Evolutionary conservation across 2,329 filamentous ascomycete genomes (phyloP).

Genomic region (Trichoderma hamatum): DNA sequence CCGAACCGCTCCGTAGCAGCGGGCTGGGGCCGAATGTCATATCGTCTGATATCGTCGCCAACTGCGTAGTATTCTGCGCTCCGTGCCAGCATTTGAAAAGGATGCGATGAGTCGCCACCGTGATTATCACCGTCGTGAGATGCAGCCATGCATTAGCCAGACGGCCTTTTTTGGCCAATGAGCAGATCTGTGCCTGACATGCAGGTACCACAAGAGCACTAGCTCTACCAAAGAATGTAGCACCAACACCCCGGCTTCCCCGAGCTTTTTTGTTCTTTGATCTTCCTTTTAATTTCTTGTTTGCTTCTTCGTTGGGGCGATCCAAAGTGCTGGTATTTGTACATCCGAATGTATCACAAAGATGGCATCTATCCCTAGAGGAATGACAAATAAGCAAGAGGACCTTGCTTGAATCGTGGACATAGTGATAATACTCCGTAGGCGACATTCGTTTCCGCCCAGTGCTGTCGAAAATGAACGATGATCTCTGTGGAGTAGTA

Average conservation of each 20-base stretch:
- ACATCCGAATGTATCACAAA: background rate
- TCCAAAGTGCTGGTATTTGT: background rate
- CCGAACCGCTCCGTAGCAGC: background rate
- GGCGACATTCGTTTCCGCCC: background rate
- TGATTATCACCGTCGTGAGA: background rate
- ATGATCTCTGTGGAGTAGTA: background rate
- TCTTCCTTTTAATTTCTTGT: slow-evolving; percentile 6
- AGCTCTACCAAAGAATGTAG: slow-evolving; percentile 11
- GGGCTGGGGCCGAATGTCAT: background rate
- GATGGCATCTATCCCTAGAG: background rate
- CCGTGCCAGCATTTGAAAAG: background rate
- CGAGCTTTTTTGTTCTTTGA: slow-evolving; percentile 8
- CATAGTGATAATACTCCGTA: background rate
- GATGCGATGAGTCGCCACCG: slow-evolving; percentile 20
- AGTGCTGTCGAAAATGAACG: background rate
- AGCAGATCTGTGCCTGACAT: slow-evolving; percentile 19
- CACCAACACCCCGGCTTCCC: slow-evolving; percentile 15
- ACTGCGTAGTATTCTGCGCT: background rate
- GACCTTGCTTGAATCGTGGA: background rate
- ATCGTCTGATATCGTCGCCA: slow-evolving; percentile 19
- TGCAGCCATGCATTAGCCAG: slow-evolving; percentile 22
- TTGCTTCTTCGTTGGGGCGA: background rate
- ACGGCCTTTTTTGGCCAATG: slow-evolving; percentile 11
- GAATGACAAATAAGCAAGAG: background rate
- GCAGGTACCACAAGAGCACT: slow-evolving; percentile 10